Base-by-base conservation (phyloP, 2,329 filamentous ascomycete genomes). In the Rutstroemia sp. region DNA sequence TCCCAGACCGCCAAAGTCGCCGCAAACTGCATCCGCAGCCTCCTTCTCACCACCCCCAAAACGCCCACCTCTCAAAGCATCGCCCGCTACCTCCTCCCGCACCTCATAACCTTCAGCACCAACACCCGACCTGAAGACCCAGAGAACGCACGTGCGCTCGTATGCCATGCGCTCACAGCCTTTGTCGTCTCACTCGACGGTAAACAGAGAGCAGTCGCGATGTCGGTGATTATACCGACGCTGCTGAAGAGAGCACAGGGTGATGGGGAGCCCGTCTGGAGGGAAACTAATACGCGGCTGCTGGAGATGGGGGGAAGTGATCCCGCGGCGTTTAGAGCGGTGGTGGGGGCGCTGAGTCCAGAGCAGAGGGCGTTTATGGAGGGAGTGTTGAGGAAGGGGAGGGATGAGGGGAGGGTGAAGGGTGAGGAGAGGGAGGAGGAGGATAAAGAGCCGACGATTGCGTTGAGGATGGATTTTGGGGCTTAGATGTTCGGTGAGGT, bases 401-500 rank as follows among this genome's bases (percentile, higher is more conserved):
- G 81, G 64, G 74, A 79, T 50, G 59, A 56, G 63, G 70, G 68
- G 47, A 73, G 54, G 65, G 67, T 71, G 62, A 73, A 70, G 65
- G 64, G 66, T 63, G 69, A 67, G 68, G 74, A 75, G 64, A 71
- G 69, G 54, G 66, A 72, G 45, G 72, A 72, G 51, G 76, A 74
- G 58, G 74, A 76, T 57, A 79, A 75, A 27, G 83, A 82, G 71
- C 94, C 94, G 12, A 94, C 78, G 61, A 99, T 99, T 77, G 90
- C 90, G 54, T 73, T 99, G 68, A 94, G 95, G 79, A 95, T 97
- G 88, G 80, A 96, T 71, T 97, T 99, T 79, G 83, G 82, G 10
- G 62, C 42, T 68, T 19, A 18, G 7, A 30, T 18, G 25, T 8
- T 27, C 5, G 25, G 27, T 30, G 27, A 30, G 27, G 27, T 30